Base-by-base conservation (phyloP, 2,329 filamentous ascomycete genomes). In the Scedosporium aurantiacum region DNA sequence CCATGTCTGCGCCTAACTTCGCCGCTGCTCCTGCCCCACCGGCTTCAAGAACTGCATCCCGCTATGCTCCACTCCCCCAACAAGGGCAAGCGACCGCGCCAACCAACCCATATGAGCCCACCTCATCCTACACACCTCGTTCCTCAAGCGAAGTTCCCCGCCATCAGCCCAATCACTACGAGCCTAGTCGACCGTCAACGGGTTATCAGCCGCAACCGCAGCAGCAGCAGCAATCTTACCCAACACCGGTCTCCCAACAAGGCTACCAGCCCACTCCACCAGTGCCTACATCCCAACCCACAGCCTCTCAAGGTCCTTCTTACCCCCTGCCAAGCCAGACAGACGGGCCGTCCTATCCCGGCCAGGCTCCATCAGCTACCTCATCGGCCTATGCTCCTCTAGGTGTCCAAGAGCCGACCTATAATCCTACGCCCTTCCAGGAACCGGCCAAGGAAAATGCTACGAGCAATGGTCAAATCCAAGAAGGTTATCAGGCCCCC, bases 11-110 rank as follows among this genome's bases (percentile, higher is more conserved):
- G 64, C 62, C 70, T 70, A 63, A 66, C 68, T 62, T 69, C 66
- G 63, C 72, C 65, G 5, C 71, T 70, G 57, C 47, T 21, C 45
- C 58, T 67, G 70, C 70, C 63, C 54, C 58, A 8, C 41, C 61
- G 23, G 60, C 56, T 40, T 60, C 63, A 12, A 55, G 28, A 41
- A 43, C 78, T 47, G 70, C 73, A 7, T 81, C 81, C n/a, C 78
- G 79, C 43, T 82, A 83, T 66, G 75, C 79, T 0, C 78, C 81
- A 1, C 68, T 66, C 4, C 65, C 71, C 1, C 65, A 69, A 21
- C 72, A 73, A 58, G 40, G 67, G 21, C 72, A 73, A 59, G 40
- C 67, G 14, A 63, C 68, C 4, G 62, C 66, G 2, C 69, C 70
- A 23, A 63, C 57, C 21, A 68, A 66, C 60, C 64, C 67, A 2